Evolutionary conservation across 1,139 yeast genomes (phyloP), one percentile per base, ranked within the genome.

Genomic region (Arxiozyma heterogenica): DNA sequence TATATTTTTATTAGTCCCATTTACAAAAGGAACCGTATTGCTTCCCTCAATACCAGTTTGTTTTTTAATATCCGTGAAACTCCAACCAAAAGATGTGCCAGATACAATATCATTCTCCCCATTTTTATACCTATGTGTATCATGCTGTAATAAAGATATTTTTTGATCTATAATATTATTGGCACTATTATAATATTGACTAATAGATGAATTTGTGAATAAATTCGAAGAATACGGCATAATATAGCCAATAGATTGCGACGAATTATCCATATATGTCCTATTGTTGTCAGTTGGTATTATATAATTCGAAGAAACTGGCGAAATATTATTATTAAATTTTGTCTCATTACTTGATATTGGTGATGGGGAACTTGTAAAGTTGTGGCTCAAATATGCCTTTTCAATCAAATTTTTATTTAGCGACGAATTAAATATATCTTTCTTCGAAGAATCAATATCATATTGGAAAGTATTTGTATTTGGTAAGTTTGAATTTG

Each of bases 1-100:
- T n/a, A 53, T 53, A 44, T 55, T 34, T 15, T 51, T 27, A n/a
- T 49, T 53, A 21, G 49, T 45, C 47, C 50, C 53, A 41, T 51
- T 46, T 44, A 44, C 53, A 27, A 43, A 30, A 20, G 44, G 50
- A 22, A 47, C 51, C 25, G 30, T 53, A n/a, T 39, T 43, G 20
- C 25, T 50, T 17, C 21, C 25, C 4, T 17, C 18, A 30, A 27
- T 30, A 45, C n/a, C n/a, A 45, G 25, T 18, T 25, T 25, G 20
- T n/a, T n/a, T 7, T 34, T 34, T 34, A n/a, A n/a, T 27, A n/a
- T 25, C 22, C 18, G 6, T 27, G 17, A 27, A 12, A 18, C 21
- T 18, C 47, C 47, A 45, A 18, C n/a, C 25, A 6, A 45, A 5
- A 3, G 41, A 9, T 18, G n/a, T 38, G 30, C 11, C n/a, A 8